phyloP scores from a whole-genome alignment of 2,329 filamentous ascomycete genomes.

The Aspergillus intermedius region DNA sequence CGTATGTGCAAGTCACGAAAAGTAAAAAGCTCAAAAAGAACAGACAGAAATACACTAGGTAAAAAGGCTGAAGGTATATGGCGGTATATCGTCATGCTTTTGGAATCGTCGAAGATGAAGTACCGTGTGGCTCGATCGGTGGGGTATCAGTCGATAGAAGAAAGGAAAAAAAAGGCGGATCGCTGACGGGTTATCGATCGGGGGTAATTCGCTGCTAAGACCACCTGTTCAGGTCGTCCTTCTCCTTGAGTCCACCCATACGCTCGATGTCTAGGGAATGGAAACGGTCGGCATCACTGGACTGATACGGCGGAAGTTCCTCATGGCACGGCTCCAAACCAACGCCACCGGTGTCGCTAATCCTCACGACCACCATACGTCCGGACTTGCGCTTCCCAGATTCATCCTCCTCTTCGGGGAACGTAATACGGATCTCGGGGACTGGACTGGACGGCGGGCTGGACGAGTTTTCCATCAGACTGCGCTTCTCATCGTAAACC shows the following conservation, averaged over 20 bases:
- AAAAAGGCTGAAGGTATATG: conserved; percentile 17
- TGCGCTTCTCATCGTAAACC: conserved; percentile 72
- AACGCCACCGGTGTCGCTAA: conserved; percentile 77
- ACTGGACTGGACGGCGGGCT: conserved; percentile 76
- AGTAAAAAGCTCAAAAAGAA: conserved; percentile 5
- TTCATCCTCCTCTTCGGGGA: conserved; percentile 85
- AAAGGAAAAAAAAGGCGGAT: conserved; percentile 1
- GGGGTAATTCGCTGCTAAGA: conserved; percentile 21
- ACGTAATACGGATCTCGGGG: conserved; percentile 95
- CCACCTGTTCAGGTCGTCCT: conserved; percentile 48
- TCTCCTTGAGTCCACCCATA: conserved; percentile 92
- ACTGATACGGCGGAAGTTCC: conserved; percentile 83
- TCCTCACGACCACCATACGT: conserved; percentile 82
- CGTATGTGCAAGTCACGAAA: conserved; percentile 28
- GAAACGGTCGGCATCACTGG: conserved; percentile 71
- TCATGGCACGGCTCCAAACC: conserved; percentile 78
- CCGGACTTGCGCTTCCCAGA: conserved; percentile 72
- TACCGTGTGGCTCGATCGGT: conserved; percentile 6
- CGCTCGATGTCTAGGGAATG: conserved; percentile 91
- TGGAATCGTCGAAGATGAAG: conserved; percentile 21
- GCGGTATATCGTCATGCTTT: conserved; percentile 28
- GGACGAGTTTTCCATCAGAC: conserved; percentile 67
- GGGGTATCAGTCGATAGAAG: conserved; percentile 8
- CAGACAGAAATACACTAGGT: not conserved
- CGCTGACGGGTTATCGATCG: conserved; percentile 1